Conservation (phyloP, 2,329 filamentous ascomycete genomes). For the Piedraia hortae region DNA sequence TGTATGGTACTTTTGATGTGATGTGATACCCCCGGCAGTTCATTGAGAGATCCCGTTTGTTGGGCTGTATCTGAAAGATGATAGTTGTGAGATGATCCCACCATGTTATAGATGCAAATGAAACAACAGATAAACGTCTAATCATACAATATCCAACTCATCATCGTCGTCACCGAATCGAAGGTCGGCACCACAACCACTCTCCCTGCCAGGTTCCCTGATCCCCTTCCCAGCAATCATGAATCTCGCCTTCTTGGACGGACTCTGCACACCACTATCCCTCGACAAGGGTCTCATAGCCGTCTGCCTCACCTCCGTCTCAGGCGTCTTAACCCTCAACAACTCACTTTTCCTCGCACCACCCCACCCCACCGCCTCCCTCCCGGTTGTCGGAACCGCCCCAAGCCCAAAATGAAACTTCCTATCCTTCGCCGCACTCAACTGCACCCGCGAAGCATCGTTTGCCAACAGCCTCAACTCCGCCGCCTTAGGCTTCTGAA, state of each 20-base stretch:
- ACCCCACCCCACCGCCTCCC: conserved; percentile 22
- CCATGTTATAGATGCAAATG: too few relatives aligned
- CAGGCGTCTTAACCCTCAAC: conserved; percentile 7
- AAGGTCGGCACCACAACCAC: too few relatives aligned
- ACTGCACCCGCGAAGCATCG: conserved; percentile 16
- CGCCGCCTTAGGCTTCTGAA: conserved; percentile 8
- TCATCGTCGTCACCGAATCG: too few relatives aligned
- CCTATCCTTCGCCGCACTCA: conserved; percentile 18
- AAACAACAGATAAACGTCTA: too few relatives aligned
- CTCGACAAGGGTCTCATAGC: conserved; percentile 3
- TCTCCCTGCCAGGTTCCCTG: conserved; percentile 19
- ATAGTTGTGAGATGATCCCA: too few relatives aligned
- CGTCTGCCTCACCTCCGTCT: conserved; percentile 8
- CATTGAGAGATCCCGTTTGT: too few relatives aligned
- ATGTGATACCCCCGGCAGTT: too few relatives aligned
- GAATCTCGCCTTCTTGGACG: conserved; percentile 22
- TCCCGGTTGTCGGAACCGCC: conserved; percentile 9
- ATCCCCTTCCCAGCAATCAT: conserved; percentile 22
- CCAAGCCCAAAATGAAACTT: conserved; percentile 12
- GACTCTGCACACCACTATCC: conserved; percentile 6
- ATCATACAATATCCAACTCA: too few relatives aligned
- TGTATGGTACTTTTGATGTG: too few relatives aligned
- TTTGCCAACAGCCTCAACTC: conserved; percentile 19
- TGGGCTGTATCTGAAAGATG: too few relatives aligned
- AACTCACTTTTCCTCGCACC: conserved; percentile 14